Conservation (phyloP, 2,329 filamentous ascomycete genomes). For the Xylaria sp. region DNA sequence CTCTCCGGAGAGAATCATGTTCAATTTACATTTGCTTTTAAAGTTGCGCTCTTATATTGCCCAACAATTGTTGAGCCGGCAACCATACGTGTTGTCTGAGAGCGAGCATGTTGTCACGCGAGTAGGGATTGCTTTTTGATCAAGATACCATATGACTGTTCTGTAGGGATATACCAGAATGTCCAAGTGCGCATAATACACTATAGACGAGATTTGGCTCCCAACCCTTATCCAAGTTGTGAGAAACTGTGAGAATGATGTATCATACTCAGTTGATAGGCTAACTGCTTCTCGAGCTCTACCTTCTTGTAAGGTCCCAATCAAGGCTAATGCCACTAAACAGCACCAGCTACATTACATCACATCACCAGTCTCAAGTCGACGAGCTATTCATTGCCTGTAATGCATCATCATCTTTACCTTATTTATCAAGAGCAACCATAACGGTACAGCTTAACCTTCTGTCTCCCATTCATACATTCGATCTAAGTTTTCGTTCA, state of each 20-base stretch:
- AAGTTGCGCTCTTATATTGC: conserved; percentile 5
- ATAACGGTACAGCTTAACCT: background rate
- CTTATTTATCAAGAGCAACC: background rate
- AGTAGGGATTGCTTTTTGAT: conserved; percentile 4
- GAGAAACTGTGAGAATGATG: background rate
- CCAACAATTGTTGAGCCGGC: conserved; percentile 5
- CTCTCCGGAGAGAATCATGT: background rate
- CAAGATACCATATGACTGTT: conserved; percentile 26
- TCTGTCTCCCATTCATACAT: background rate
- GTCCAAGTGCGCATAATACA: conserved; percentile 8
- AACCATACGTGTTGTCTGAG: background rate
- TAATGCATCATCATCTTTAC: background rate
- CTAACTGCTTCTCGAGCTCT: background rate
- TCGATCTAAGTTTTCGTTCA: background rate
- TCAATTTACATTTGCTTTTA: conserved; percentile 13
- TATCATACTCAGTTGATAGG: background rate
- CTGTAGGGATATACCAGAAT: conserved; percentile 7
- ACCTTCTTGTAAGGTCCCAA: background rate
- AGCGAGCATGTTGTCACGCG: conserved; percentile 13
- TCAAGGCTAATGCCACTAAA: background rate
- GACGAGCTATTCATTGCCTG: background rate
- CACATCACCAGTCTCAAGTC: background rate
- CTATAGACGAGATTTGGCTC: background rate
- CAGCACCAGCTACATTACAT: background rate
- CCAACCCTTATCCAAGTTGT: background rate